These are phyloP conservation scores for Oryza punctata DNA, from an alignment of 176 grass and related monocot species.

Conservation along the genomic window DNA sequence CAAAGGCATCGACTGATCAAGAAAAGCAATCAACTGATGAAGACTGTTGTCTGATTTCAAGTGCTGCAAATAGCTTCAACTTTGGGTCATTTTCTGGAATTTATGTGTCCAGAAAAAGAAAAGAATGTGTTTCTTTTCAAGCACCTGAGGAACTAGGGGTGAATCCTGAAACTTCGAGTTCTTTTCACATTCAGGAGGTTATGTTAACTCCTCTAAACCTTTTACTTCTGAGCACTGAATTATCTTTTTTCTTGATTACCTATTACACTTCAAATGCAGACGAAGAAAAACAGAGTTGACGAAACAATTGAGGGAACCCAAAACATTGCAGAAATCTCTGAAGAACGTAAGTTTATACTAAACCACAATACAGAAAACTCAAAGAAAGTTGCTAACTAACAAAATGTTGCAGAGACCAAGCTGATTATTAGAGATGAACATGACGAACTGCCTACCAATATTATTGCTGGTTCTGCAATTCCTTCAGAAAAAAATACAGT, in stretches of 20 bases:
- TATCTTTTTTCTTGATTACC: slow-evolving; percentile 4
- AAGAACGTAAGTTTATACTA: slow-evolving; percentile 28
- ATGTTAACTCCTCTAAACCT: slow-evolving; percentile 6
- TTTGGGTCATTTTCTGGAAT: slow-evolving; percentile 13
- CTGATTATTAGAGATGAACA: neutral
- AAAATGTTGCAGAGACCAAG: neutral
- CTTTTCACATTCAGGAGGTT: neutral
- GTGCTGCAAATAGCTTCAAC: neutral
- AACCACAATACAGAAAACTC: neutral
- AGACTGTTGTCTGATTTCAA: slow-evolving; percentile 9
- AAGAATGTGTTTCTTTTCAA: neutral
- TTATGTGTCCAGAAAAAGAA: slow-evolving; percentile 13
- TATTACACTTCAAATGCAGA: slow-evolving; percentile 7
- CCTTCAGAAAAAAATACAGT: slow-evolving; percentile 13
- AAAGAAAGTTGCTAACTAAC: slow-evolving; percentile 4
- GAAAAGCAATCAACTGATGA: slow-evolving; percentile 22
- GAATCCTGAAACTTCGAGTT: slow-evolving; percentile 13
- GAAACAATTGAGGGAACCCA: slow-evolving; percentile 10
- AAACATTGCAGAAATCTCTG: neutral
- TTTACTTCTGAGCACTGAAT: neutral
- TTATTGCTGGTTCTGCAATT: neutral
- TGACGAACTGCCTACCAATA: neutral
- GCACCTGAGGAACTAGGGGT: neutral
- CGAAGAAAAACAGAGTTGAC: neutral
- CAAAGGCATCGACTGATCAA: slow-evolving; percentile 2